A percentile compares a stretch with the other conserved stretches of the same genome.
Conservation (phyloP, 2,329 filamentous ascomycete species). For the Sporothrix humicola region DNA sequence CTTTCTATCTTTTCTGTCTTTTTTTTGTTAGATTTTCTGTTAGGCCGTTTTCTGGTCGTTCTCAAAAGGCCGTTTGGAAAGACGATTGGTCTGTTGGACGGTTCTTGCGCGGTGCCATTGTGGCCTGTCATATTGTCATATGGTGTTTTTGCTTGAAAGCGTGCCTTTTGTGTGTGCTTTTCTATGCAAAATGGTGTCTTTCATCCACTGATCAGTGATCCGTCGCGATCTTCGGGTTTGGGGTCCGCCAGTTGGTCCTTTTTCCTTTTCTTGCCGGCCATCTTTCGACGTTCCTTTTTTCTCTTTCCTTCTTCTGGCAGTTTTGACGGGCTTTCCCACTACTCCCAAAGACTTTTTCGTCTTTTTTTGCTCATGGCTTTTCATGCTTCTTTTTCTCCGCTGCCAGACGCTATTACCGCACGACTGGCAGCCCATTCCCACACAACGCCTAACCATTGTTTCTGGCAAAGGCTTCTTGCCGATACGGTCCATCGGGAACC, state of each 20-base stretch:
- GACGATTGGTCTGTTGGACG: not conserved
- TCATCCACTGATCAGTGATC: not conserved
- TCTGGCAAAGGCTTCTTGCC: not conserved
- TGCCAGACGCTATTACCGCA: not conserved
- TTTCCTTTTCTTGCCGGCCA: not conserved
- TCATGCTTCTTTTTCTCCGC: constrained; percentile 5
- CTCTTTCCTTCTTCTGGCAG: not conserved
- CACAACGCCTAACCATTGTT: not conserved
- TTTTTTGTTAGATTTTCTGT: not conserved
- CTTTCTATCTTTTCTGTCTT: no score
- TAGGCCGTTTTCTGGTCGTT: not conserved
- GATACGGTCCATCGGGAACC: not conserved
- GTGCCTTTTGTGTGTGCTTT: no score
- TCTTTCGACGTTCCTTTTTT: not conserved
- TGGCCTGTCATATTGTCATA: not conserved
- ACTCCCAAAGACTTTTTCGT: not conserved
- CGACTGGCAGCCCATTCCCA: not conserved
- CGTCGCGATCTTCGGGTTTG: not conserved
- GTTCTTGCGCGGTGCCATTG: not conserved
- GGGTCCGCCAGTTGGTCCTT: not conserved
- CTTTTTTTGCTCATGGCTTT: not conserved
- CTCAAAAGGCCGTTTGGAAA: not conserved
- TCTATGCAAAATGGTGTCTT: no score
- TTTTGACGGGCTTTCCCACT: not conserved
- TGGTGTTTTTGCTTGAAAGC: not conserved